Conservation (phyloP, 2,329 filamentous ascomycete species). For the Ceratocystis alfenasii region DNA sequence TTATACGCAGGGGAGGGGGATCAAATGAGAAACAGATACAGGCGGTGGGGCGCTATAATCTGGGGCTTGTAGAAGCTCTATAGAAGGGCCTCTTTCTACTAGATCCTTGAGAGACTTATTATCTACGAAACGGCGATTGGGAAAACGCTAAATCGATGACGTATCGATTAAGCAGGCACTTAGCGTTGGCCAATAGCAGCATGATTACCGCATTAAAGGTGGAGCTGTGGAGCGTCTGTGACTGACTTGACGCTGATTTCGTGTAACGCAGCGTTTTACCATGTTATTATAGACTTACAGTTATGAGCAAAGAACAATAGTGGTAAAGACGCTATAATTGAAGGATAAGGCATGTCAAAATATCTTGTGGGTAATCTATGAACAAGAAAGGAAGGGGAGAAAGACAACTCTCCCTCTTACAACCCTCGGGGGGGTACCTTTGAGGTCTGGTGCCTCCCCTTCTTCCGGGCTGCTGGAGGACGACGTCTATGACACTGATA, state of each 20-base stretch:
- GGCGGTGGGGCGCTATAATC: background rate
- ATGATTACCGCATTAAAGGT: background rate
- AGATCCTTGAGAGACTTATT: background rate
- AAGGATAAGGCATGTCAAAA: background rate
- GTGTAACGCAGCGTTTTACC: constrained; percentile 7
- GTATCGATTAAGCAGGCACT: constrained; percentile 9
- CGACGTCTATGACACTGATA: no score
- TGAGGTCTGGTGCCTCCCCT: no score
- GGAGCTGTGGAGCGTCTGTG: background rate
- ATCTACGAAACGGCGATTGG: background rate
- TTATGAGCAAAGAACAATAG: constrained; percentile 3
- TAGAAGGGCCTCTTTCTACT: background rate
- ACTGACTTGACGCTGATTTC: background rate
- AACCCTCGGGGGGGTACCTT: no score
- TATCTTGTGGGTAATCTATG: background rate
- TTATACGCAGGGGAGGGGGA: background rate
- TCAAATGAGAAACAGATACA: background rate
- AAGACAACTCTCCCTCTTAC: no score
- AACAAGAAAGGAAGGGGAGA: background rate
- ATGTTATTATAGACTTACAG: background rate
- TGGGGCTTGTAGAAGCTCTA: background rate
- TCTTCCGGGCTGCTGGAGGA: no score
- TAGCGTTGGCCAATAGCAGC: background rate
- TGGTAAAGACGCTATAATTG: background rate
- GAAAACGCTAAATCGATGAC: constrained; percentile 5